Conservation (phyloP, 1,284 basidiomycete species). For the Pseudomicrostroma phylloplanum region DNA sequence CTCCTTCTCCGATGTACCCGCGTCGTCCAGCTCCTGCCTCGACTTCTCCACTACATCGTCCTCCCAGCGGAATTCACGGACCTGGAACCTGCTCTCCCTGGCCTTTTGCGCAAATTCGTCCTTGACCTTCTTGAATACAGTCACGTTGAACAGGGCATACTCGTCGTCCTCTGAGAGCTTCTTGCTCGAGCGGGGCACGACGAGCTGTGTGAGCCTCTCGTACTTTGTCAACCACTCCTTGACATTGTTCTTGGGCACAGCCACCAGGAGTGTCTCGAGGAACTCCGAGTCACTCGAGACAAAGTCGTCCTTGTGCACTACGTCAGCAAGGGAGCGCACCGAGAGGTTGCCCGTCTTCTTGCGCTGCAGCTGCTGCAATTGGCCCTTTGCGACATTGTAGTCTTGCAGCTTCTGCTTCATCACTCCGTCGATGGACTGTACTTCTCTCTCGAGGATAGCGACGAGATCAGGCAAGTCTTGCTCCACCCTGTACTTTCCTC, state of each 20-base stretch:
- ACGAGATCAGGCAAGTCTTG: slow-evolving; percentile 72
- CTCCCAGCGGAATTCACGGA: slow-evolving; percentile 89
- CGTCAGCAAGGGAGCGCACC: slow-evolving; percentile 73
- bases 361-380: slow-evolving; percentile 83
- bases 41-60: slow-evolving; percentile 78
- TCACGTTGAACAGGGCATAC: slow-evolving; percentile 77
- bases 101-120: slow-evolving; percentile 93
- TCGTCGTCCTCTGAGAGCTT: slow-evolving; percentile 78
- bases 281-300: slow-evolving; percentile 78
- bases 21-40: slow-evolving; percentile 69
- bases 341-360: slow-evolving; percentile 96
- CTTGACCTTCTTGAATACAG: slow-evolving; percentile 82
- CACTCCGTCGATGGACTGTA: slow-evolving; percentile 52
- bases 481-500: slow-evolving; percentile 74
- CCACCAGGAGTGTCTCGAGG: slow-evolving; percentile 84
- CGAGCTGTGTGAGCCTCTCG: slow-evolving; percentile 79
- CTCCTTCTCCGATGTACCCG: slow-evolving; percentile 86
- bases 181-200: slow-evolving; percentile 79
- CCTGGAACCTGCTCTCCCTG: slow-evolving; percentile 60
- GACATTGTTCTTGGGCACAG: slow-evolving; percentile 75
- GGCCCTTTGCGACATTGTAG: slow-evolving; percentile 91
- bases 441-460: slow-evolving; percentile 61
- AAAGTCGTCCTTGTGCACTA: slow-evolving; percentile 77
- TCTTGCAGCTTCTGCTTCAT: slow-evolving; percentile 70
- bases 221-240: slow-evolving; percentile 89